Evolutionary conservation across 345 rosid genomes (phyloP), one percentile per base, ranked within the genome.

Genomic region (Hibiscus syriacus): DNA sequence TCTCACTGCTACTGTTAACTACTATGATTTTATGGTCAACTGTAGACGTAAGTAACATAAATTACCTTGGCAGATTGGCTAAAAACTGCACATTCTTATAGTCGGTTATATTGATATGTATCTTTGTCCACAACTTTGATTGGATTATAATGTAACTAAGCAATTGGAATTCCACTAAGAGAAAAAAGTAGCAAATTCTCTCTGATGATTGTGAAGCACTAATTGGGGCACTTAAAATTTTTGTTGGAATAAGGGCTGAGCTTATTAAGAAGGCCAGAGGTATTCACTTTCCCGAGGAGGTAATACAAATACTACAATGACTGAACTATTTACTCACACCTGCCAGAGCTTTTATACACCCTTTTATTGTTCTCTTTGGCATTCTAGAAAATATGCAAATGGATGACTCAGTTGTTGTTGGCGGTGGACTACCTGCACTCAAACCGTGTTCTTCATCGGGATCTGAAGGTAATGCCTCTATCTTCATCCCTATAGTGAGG

Each of bases 361-460:
- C 13, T 43, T 43, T 25, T 19, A 54, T 23, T 71, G 16, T 65
- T 49, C 41, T 43, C 36, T 69, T 66, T 78, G 68, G 63, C 60
- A 76, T 55, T 69, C 49, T 87, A 94, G 98, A 94, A 79, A 79
- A 79, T 94, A 71, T 91, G 95, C 83, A 91, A 91, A 82, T 94
- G 99, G 99, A 48, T 91, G 78, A 84, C 90, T 64, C 99, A 94
- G 67, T 80, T 94, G 77, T 83, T 94, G 79, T 86, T 94, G 55
- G 98, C 98, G 63, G 86, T 91, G 41, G 96, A 94, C 81, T 91
- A 94, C 82, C 79, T 94, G 72, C 99, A 94, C 76, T 86, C 97
- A 26, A 89, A 89, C 74, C 93, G 99, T n/a, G 92, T 94, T 64
- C 86, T 89, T 72, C 99, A 94, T 74, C 82, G 97, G 77, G 99